Evolutionary conservation across 805 yeast species (phyloP).

Genomic region (Candida quercuum): DNA sequence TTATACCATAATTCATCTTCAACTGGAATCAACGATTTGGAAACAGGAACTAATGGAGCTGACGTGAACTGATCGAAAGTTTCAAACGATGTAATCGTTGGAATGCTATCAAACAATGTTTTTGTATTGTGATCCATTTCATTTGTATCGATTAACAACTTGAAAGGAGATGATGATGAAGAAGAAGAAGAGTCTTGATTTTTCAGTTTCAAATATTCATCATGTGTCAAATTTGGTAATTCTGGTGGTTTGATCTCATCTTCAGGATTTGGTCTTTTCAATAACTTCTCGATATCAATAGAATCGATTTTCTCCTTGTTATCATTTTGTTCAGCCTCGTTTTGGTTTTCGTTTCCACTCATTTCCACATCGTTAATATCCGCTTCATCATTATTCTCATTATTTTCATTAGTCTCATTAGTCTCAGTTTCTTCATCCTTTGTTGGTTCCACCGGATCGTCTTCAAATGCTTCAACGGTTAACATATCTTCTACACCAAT

Average conservation of each 20-base stretch:
- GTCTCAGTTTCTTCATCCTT: not conserved
- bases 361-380: not conserved
- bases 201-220: constrained; percentile 20
- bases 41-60: constrained; percentile 47
- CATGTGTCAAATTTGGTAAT: constrained; percentile 27
- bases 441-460: not conserved
- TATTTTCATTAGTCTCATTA: constrained; percentile 1
- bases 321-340: no score
- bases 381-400: not conserved
- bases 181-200: constrained; percentile 1
- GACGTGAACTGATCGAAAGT: constrained; percentile 24
- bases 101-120: constrained; percentile 28
- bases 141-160: constrained; percentile 25
- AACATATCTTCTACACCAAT: constrained; percentile 1
- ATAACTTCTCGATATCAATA: constrained; percentile 34
- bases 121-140: constrained; percentile 29
- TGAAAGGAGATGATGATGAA: constrained; percentile 26
- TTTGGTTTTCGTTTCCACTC: no score
- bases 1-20: constrained; percentile 65
- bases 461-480: constrained; percentile 1
- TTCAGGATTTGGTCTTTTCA: constrained; percentile 27
- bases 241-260: constrained; percentile 25
- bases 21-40: constrained; percentile 57
- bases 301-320: constrained; percentile 15
- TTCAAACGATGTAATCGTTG: constrained; percentile 26